Base-by-base conservation (phyloP, 1,284 basidiomycete species). In the Fistulina hepatica region DNA sequence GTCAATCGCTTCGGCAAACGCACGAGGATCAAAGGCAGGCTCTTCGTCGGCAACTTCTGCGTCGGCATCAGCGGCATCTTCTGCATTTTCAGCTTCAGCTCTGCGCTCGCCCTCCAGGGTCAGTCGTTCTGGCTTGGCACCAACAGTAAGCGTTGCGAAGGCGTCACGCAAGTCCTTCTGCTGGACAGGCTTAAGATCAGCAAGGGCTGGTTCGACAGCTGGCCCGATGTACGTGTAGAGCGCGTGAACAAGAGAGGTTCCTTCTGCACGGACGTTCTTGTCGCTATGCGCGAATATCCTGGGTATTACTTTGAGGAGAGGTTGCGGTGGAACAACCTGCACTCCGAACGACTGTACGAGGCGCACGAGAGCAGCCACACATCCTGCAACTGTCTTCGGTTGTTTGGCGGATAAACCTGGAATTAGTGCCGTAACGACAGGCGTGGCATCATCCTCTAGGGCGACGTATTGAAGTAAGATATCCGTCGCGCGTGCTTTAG, bases 121-220 rank as follows among this genome's bases (percentile, higher is more conserved):
- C 49, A 78, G 66, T 40, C 93, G 67, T 41, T 79, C 79, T 1
- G 89, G 82, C 53, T 81, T 82, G 2, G 81, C 83, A 22, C 82
- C 78, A 34, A 75, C 77, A 51, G 95, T 91, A 65, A 94, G 69
- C 21, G 58, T 63, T 45, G 88, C 88, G 52, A 97, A 99, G 1
- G 78, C 71, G 53, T 95, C 93, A 51, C 90, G 89, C 43, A 99
- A 60, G 53, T 98, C 95, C 56, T 97, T 93, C 30, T 93, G 79
- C 59, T 98, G 95, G n/a, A 98, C 92, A 1, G 95, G 91, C 58
- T 99, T 99, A 44, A 99, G 71, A 48, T 95, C 88, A n/a, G 76
- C 65, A 8, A 99, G 64, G 61, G 81, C 90, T 31, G 91, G 76
- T 39, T 91, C 81, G 43, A 98, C 81, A 1, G 81, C 84, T 2